A percentile compares a stretch with the other conserved stretches of the same genome.
Conservation (phyloP, 75 land plant species). For the Cryptomeria japonica region DNA sequence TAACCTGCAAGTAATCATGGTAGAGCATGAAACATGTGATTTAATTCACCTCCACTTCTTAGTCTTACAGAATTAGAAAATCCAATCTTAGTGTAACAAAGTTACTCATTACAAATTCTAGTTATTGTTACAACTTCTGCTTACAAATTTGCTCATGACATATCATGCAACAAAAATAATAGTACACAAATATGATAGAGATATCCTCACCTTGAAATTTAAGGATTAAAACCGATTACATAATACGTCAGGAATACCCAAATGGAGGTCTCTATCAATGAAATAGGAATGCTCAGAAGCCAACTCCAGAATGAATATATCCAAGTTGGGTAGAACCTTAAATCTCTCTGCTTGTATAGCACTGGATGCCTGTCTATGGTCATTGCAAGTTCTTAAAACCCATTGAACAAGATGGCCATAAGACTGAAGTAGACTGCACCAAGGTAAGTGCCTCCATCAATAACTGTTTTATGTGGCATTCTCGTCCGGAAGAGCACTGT, state of each 20-base stretch:
- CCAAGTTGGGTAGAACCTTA: constrained; percentile 77
- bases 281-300: constrained; percentile 37
- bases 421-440: constrained; percentile 66
- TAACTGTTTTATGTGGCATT: constrained; percentile 38
- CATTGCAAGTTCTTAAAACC: constrained; percentile 76
- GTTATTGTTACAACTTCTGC: too few relatives aligned
- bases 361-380: constrained; percentile 67
- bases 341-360: constrained; percentile 80
- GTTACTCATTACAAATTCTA: too few relatives aligned
- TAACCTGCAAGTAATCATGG: too few relatives aligned
- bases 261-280: constrained; percentile 35
- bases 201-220: constrained; percentile 34
- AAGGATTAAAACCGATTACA: too few relatives aligned
- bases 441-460: constrained; percentile 36
- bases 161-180: not conserved
- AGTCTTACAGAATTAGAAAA: too few relatives aligned
- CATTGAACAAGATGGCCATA: constrained; percentile 71
- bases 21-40: too few relatives aligned
- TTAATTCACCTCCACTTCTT: too few relatives aligned
- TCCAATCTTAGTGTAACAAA: not conserved
- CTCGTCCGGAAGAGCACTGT: constrained; percentile 65
- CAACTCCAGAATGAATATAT: constrained; percentile 54
- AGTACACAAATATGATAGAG: not conserved
- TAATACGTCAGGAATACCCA: constrained; percentile 50
- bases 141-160: too few relatives aligned